These are phyloP conservation scores for Arachis hypogaea DNA, from an alignment of 306 rosid species.

Conservation along the genomic window DNA sequence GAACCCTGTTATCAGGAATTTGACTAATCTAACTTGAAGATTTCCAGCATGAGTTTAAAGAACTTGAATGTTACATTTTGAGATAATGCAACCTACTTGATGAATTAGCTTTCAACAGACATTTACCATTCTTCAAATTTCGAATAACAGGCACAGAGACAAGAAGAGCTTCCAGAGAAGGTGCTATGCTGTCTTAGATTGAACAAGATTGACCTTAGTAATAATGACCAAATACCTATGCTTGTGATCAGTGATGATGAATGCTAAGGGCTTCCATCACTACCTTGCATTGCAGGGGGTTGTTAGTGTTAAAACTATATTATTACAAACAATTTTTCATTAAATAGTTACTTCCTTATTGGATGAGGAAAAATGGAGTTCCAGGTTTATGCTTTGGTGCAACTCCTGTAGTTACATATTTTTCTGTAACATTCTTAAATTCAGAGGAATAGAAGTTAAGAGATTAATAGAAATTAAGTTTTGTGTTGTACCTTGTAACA, in stretches of 20 bases:
- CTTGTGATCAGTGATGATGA: constrained; percentile 62
- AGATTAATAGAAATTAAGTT: background rate
- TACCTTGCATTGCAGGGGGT: constrained; percentile 26
- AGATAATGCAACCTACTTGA: background rate
- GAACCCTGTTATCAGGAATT: too few relatives aligned
- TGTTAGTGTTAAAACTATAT: constrained; percentile 11
- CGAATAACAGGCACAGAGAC: constrained; percentile 77
- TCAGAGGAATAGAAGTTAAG: constrained; percentile 6
- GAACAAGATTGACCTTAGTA: constrained; percentile 81
- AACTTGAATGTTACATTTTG: constrained; percentile 6
- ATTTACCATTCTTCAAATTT: constrained; percentile 1
- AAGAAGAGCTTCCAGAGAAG: constrained; percentile 88
- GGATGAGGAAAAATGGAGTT: constrained; percentile 1
- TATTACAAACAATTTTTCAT: constrained; percentile 8
- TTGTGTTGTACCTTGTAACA: constrained; percentile 35
- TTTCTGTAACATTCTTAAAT: constrained; percentile 18
- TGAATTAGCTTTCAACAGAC: constrained; percentile 12
- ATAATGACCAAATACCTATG: constrained; percentile 69
- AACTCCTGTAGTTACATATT: constrained; percentile 6
- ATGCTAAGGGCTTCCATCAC: constrained; percentile 28
- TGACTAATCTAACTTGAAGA: too few relatives aligned
- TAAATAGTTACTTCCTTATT: background rate
- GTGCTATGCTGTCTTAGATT: constrained; percentile 88
- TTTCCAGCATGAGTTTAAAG: background rate
- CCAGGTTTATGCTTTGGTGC: constrained; percentile 5